These are phyloP conservation scores for Pythium brassicae DNA, from an alignment of 352 stramenopile species.

Conservation along the genomic window DNA sequence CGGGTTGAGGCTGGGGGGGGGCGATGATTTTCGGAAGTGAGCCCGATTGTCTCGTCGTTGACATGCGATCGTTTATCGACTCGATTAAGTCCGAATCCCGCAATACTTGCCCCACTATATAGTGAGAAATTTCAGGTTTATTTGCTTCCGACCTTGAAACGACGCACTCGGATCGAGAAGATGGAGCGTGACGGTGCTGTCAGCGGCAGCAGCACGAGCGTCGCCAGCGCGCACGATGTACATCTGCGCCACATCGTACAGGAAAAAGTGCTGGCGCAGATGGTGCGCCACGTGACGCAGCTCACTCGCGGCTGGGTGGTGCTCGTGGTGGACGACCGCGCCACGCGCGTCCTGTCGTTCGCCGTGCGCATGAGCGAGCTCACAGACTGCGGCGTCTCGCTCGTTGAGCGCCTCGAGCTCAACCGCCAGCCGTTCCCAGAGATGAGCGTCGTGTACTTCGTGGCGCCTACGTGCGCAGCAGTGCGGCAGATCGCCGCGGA, in stretches of 20 bases:
- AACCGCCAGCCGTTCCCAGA: constrained; percentile 94
- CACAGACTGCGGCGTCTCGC: constrained; percentile 95
- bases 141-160: neutral
- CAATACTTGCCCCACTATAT: neutral
- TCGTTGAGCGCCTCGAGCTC: constrained; percentile 95
- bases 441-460: constrained; percentile 96
- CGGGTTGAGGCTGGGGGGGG: neutral
- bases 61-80: neutral
- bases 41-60: neutral
- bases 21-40: neutral
- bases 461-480: constrained; percentile 84
- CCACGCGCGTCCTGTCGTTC: constrained; percentile 91
- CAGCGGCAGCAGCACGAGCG: constrained; percentile 2
- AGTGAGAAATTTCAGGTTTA: neutral
- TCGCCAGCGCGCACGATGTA: constrained; percentile 48
- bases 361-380: constrained; percentile 98
- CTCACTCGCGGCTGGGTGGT: constrained; percentile 83
- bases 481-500: constrained; percentile 83
- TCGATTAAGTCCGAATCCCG: neutral
- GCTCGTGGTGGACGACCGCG: constrained; percentile 94
- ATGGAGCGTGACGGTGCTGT: neutral
- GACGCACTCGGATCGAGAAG: too few species aligned
- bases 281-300: constrained; percentile 80
- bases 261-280: constrained; percentile 75
- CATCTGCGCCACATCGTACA: constrained; percentile 78